These are phyloP conservation scores for Coniella lustricola DNA, from an alignment of 2,329 filamentous ascomycete genomes.

Conservation along the genomic window DNA sequence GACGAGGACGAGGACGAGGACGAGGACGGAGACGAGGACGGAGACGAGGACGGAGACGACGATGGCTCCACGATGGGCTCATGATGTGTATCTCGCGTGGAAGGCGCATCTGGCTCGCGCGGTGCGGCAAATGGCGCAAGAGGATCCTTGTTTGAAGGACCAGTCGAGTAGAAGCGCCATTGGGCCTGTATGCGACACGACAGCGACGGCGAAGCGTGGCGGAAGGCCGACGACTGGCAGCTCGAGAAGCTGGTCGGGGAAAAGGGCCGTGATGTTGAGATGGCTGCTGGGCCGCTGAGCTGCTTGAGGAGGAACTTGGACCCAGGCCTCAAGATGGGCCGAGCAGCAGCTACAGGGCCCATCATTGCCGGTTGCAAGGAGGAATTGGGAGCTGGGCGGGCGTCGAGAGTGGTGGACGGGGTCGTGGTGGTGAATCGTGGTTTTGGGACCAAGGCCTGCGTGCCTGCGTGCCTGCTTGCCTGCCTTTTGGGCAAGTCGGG, in stretches of 20 bases:
- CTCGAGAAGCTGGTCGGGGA: slow-evolving; percentile 6
- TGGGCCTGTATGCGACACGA: slow-evolving; percentile 21
- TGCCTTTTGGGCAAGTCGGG: not conserved
- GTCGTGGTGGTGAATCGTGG: not conserved
- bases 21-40: too few relatives aligned
- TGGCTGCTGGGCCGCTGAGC: slow-evolving; percentile 16
- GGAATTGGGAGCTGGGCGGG: slow-evolving; percentile 1
- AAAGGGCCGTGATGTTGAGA: not conserved
- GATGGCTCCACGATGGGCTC: not conserved
- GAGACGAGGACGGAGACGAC: not conserved
- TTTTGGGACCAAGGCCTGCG: not conserved
- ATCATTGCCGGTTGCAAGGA: slow-evolving; percentile 11
- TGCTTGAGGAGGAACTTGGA: slow-evolving; percentile 13
- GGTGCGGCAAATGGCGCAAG: not conserved
- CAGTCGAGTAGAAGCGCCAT: slow-evolving; percentile 25
- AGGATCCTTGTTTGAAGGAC: slow-evolving; percentile 18
- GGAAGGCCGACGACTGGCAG: not conserved
- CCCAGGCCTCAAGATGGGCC: slow-evolving; percentile 14
- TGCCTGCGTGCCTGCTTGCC: too few relatives aligned
- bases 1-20: not conserved
- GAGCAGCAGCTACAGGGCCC: slow-evolving; percentile 16
- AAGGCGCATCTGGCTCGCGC: too few relatives aligned
- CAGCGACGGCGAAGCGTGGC: slow-evolving; percentile 22
- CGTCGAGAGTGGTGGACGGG: not conserved
- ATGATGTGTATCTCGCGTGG: not conserved